phyloP scores from a whole-genome alignment of 2,329 filamentous ascomycete genomes.

The Pyricularia sp. region DNA sequence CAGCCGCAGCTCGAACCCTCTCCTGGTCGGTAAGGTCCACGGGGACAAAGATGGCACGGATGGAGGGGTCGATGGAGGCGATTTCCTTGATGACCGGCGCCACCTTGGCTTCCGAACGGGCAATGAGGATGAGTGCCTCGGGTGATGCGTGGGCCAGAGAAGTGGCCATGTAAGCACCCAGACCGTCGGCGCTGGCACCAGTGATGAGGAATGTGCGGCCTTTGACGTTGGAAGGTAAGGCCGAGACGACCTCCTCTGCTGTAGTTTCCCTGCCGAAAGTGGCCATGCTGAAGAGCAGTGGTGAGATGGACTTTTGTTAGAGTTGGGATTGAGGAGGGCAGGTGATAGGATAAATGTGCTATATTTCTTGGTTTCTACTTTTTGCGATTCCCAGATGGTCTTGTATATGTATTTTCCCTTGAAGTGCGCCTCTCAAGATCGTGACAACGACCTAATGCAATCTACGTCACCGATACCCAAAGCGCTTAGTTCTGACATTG shows the following conservation, averaged over 20 bases:
- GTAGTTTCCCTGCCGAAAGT: not conserved
- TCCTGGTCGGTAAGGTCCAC: conserved; percentile 27
- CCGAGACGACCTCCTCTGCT: not conserved
- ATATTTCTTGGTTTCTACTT: not conserved
- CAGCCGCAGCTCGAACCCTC: conserved; percentile 25
- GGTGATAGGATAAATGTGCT: not conserved
- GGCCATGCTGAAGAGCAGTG: not conserved
- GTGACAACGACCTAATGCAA: not conserved
- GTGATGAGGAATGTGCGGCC: conserved; percentile 10
- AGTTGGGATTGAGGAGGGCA: too few relatives aligned
- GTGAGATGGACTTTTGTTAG: too few relatives aligned
- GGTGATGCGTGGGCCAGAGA: conserved; percentile 9
- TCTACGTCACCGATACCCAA: not conserved
- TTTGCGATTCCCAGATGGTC: not conserved
- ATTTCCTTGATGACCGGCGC: conserved; percentile 4
- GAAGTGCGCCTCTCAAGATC: too few relatives aligned
- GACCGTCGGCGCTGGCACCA: conserved; percentile 8
- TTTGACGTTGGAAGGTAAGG: not conserved
- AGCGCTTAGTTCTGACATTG: not conserved
- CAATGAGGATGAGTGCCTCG: conserved; percentile 10
- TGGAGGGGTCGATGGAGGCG: conserved; percentile 17
- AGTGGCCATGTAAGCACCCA: conserved; percentile 9
- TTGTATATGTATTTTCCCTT: not conserved
- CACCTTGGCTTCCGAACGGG: conserved; percentile 1
- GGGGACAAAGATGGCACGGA: conserved; percentile 16